Evolutionary conservation across 495 filamentous ascomycete genomes (phyloP).

Genomic region (Xylaria telfairii): DNA sequence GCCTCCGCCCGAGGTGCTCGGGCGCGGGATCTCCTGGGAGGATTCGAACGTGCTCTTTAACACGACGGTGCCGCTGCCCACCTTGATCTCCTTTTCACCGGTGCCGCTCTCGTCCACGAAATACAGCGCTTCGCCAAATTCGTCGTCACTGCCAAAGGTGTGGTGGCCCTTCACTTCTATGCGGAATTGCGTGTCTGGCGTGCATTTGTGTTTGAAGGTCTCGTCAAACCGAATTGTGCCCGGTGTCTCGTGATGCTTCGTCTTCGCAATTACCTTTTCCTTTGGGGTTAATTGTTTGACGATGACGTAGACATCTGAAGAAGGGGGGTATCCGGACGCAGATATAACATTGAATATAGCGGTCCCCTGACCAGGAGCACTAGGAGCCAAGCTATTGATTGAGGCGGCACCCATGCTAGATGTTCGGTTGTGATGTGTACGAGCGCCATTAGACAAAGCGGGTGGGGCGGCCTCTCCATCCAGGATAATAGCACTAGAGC

Average conservation of each 20-base stretch:
- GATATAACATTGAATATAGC: constrained; percentile 82
- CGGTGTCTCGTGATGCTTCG: constrained; percentile 75
- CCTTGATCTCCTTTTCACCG: constrained; percentile 73
- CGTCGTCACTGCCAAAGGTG: constrained; percentile 79
- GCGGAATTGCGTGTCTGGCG: constrained; percentile 85
- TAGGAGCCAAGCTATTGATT: constrained; percentile 60
- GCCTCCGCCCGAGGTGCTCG: constrained; percentile 53
- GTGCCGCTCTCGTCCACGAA: constrained; percentile 86
- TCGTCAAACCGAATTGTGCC: constrained; percentile 72
- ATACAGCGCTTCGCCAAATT: constrained; percentile 83
- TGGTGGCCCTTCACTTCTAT: constrained; percentile 82
- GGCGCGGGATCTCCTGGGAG: constrained; percentile 41
- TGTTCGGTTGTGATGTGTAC: constrained; percentile 65
- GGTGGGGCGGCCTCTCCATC: constrained; percentile 40
- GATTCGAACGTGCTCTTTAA: constrained; percentile 68
- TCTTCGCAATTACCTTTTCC: constrained; percentile 83
- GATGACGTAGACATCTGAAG: constrained; percentile 80
- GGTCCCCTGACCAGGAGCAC: constrained; percentile 69
- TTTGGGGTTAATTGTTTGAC: constrained; percentile 71
- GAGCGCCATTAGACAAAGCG: constrained; percentile 48
- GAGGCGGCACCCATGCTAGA: constrained; percentile 71
- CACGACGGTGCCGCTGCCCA: constrained; percentile 70
- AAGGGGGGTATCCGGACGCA: constrained; percentile 76
- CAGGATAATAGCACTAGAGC: constrained; percentile 40
- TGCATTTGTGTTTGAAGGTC: constrained; percentile 75